Evolutionary conservation across 352 stramenopile genomes (phyloP).

Genomic region (Globisporangium splendens): DNA sequence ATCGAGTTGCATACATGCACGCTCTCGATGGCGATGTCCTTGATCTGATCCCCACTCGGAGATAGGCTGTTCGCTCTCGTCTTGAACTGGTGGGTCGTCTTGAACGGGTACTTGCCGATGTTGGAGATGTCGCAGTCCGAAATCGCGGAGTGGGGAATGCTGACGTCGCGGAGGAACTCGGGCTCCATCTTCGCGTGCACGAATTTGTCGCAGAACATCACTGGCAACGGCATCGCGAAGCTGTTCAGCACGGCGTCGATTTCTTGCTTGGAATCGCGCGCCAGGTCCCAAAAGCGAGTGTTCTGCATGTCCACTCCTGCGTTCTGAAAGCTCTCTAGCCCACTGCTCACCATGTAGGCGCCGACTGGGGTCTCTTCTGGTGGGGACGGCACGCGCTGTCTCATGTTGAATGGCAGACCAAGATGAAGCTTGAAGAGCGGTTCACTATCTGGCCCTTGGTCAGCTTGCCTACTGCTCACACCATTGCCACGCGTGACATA

Average conservation of each 20-base stretch:
- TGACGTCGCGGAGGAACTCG: not conserved
- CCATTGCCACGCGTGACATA: not conserved
- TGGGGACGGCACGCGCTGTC: not conserved
- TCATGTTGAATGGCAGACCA: not conserved
- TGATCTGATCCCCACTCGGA: not conserved
- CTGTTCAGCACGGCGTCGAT: not conserved
- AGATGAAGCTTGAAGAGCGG: too few species aligned
- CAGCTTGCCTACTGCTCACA: not conserved
- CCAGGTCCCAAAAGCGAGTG: not conserved
- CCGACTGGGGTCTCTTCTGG: not conserved
- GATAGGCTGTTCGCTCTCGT: not conserved
- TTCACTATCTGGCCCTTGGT: too few species aligned
- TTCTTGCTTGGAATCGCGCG: not conserved
- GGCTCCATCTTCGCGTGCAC: not conserved
- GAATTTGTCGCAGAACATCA: not conserved
- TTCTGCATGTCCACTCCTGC: slow-evolving; percentile 1
- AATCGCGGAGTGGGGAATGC: slow-evolving; percentile 13
- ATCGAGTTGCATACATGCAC: slow-evolving; percentile 1
- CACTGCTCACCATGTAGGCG: not conserved
- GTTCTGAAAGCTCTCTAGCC: not conserved
- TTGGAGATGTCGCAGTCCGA: slow-evolving; percentile 23
- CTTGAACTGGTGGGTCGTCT: slow-evolving; percentile 28
- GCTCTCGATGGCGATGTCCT: slow-evolving; percentile 1
- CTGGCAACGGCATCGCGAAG: not conserved
- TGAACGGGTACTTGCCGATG: slow-evolving; percentile 24